Base-by-base conservation (phyloP, 306 rosid genomes). In the Medicago truncatula region DNA sequence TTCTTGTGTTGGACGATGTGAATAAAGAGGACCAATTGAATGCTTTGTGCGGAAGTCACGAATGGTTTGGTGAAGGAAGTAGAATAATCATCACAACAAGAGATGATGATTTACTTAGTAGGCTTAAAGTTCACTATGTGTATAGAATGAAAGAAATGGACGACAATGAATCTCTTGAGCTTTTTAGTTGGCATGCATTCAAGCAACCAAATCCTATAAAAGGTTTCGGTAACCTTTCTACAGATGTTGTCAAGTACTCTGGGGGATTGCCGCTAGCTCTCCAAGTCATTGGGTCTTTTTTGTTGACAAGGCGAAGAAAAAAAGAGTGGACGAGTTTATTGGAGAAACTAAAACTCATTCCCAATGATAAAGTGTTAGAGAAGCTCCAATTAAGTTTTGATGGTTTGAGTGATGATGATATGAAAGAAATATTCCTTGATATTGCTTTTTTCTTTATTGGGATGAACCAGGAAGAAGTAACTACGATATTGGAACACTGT, bases 111-210 rank as follows among this genome's bases (percentile, higher is more conserved):
- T 9, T 64, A 38, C 69, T 64, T 16, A 0, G 7, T 16, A 25
- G 28, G 28, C 28, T 25, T 25, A 25, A 25, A 25, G 28, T 25
- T 25, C 3, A 25, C 28, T 2, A 25, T 25, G 28, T 25, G 3
- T 25, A 25, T 25, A 25, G 28, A 31, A 31, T 31, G 6, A 9
- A 36, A 0, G 12, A 1, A 63, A 36, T 36, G 25, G 28, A 25
- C 28, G 28, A 2, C 28, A 25, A 2, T n/a, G 70, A 64, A 38
- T 63, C 69, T 9, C 25, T 63, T 36, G 49, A 63, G 25, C 69
- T 38, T 16, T 63, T 63, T 63, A 63, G 49, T 63, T 63, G 69
- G 69, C 28, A 36, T 63, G 69, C 69, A 39, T 31, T 31, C 36
- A 31, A 31, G 6, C 36, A 31, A 14, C 6, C 28, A 25, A 25